Conservation (phyloP, 2,329 filamentous ascomycete species). For the Pyrenophora teres region DNA sequence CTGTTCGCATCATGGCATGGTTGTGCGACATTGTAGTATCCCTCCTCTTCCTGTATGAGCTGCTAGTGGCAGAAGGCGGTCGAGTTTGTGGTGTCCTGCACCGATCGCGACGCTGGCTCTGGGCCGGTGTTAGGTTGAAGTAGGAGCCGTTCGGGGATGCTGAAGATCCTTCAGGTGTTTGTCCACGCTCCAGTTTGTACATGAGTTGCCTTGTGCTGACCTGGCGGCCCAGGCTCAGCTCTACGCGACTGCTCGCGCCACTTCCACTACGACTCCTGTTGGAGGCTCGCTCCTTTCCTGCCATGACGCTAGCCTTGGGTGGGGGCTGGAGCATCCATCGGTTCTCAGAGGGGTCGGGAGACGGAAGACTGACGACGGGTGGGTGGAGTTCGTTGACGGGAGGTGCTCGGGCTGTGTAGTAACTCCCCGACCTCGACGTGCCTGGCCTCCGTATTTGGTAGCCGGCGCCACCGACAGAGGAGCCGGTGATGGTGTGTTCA, state of each 20-base stretch:
- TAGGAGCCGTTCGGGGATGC: constrained; percentile 46
- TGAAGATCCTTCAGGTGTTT: constrained; percentile 42
- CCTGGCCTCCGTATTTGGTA: constrained; percentile 30
- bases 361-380: constrained; percentile 78
- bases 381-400: constrained; percentile 87
- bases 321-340: constrained; percentile 94
- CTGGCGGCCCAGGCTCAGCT: constrained; percentile 45
- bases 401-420: constrained; percentile 57
- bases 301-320: constrained; percentile 88
- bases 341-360: constrained; percentile 70
- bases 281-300: constrained; percentile 73
- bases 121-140: constrained; percentile 27
- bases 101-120: constrained; percentile 36
- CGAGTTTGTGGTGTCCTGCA: constrained; percentile 35
- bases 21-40: constrained; percentile 32
- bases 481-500: constrained; percentile 31
- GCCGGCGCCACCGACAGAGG: constrained; percentile 38
- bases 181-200: constrained; percentile 42
- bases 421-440: constrained; percentile 41
- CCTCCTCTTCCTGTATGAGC: constrained; percentile 36
- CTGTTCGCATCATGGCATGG: constrained; percentile 25
- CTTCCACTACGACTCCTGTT: constrained; percentile 63
- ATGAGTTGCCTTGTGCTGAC: constrained; percentile 47
- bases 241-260: constrained; percentile 48
- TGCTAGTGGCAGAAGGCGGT: constrained; percentile 38